Percentiles rank a stretch among this genome's conserved stretches.
phyloP scores from a whole-genome alignment of 2,329 filamentous ascomycete species.

The Tetracladium maxilliforme region DNA sequence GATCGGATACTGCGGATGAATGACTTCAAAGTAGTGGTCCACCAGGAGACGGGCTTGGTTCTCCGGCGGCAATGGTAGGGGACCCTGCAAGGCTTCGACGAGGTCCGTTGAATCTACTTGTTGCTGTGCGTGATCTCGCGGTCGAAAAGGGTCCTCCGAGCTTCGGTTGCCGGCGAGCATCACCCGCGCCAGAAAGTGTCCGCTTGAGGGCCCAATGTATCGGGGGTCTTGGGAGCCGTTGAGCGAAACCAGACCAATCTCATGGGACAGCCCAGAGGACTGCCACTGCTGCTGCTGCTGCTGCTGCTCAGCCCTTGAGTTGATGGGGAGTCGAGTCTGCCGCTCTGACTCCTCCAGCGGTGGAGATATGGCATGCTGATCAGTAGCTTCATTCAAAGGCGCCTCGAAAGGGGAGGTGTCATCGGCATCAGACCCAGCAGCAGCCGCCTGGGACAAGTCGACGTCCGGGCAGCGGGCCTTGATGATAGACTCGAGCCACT shows the following conservation, averaged over 20 bases:
- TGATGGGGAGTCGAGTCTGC: too few species aligned
- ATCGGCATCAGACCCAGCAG: constrained; percentile 6
- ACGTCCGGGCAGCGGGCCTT: constrained; percentile 24
- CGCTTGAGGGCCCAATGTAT: constrained; percentile 40
- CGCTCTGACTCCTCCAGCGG: too few species aligned
- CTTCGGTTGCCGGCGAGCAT: constrained; percentile 18
- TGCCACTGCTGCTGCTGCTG: constrained; percentile 6
- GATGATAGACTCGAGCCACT: constrained; percentile 30
- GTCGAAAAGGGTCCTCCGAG: too few species aligned
- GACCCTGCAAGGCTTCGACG: constrained; percentile 4
- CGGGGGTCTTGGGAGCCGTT: constrained; percentile 28
- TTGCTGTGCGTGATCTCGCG: too few species aligned
- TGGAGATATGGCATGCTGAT: too few species aligned
- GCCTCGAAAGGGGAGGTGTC: constrained; percentile 5
- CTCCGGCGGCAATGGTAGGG: constrained; percentile 7
- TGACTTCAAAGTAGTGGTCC: constrained; percentile 29
- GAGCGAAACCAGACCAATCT: constrained; percentile 36
- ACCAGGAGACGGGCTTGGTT: constrained; percentile 20
- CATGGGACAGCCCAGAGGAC: constrained; percentile 22
- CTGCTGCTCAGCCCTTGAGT: constrained; percentile 1
- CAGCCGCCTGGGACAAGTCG: constrained; percentile 16
- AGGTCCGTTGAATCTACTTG: too few species aligned
- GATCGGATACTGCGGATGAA: constrained; percentile 33
- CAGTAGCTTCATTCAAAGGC: too few species aligned
- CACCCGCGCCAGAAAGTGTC: constrained; percentile 34